Evolutionary conservation across 129 eudicot genomes (phyloP).

Genomic region (Kitagawia praeruptora): DNA sequence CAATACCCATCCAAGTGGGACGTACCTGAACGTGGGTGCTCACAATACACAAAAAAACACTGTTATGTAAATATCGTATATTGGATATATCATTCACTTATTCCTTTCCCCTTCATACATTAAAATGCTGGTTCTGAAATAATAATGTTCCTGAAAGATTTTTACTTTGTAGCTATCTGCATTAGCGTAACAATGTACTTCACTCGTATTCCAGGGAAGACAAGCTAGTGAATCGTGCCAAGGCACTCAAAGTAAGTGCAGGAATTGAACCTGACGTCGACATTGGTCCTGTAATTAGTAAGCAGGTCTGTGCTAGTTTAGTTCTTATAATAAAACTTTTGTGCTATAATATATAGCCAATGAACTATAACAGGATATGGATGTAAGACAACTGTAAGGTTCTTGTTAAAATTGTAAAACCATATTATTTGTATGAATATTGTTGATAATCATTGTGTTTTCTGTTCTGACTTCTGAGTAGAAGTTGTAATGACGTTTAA

Average conservation of each 20-base stretch:
- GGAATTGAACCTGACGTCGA: constrained; percentile 89
- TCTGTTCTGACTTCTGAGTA: background rate
- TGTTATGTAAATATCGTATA: background rate
- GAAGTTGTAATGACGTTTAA: background rate
- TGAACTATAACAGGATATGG: background rate
- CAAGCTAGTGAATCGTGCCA: constrained; percentile 66
- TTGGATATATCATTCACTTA: background rate
- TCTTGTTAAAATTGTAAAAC: background rate
- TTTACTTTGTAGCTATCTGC: background rate
- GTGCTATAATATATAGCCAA: background rate
- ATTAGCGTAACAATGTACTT: background rate
- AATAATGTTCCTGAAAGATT: background rate
- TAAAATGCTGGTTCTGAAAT: background rate
- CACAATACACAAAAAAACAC: background rate
- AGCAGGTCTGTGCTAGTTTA: constrained; percentile 38
- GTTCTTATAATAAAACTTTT: background rate
- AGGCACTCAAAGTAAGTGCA: constrained; percentile 64
- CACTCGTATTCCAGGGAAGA: constrained; percentile 55
- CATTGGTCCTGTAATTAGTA: constrained; percentile 90
- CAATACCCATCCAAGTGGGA: background rate
- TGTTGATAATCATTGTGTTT: background rate
- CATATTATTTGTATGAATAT: background rate
- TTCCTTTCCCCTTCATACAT: background rate
- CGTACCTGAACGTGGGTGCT: background rate
- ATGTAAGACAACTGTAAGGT: background rate